Evolutionary conservation across 345 rosid genomes (phyloP).

Genomic region (Melaleuca quinquenervia): DNA sequence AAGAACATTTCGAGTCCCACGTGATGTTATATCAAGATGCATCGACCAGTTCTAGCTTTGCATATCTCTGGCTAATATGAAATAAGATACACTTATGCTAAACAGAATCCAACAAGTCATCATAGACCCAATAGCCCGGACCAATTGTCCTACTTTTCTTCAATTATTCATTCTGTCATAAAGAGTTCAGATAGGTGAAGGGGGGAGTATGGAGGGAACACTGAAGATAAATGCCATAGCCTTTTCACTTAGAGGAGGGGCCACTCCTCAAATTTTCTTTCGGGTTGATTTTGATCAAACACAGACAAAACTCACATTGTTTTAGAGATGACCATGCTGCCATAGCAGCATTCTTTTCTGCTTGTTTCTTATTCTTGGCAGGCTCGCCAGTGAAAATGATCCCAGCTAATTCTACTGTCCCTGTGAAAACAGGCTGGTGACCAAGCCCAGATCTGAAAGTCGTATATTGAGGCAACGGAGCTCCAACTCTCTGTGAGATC

Average conservation of each 20-base stretch:
- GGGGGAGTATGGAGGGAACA: neutral
- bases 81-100: neutral
- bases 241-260: neutral
- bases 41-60: neutral
- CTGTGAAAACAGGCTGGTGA: conserved; percentile 92
- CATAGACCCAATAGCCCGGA: neutral
- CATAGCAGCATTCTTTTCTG: conserved; percentile 99
- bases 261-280: neutral
- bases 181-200: neutral
- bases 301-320: conserved; percentile 46
- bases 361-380: conserved; percentile 97
- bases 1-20: neutral
- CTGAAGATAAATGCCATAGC: neutral
- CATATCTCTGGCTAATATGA: neutral
- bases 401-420: conserved; percentile 91
- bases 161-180: neutral
- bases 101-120: neutral
- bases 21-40: neutral
- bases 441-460: conserved; percentile 95
- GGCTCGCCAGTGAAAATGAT: conserved; percentile 83
- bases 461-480: conserved; percentile 82
- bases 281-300: neutral
- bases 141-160: neutral
- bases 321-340: conserved; percentile 94
- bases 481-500: conserved; percentile 93